Conservation (phyloP, 441 rosid species). For the Macaranga tanarius region DNA sequence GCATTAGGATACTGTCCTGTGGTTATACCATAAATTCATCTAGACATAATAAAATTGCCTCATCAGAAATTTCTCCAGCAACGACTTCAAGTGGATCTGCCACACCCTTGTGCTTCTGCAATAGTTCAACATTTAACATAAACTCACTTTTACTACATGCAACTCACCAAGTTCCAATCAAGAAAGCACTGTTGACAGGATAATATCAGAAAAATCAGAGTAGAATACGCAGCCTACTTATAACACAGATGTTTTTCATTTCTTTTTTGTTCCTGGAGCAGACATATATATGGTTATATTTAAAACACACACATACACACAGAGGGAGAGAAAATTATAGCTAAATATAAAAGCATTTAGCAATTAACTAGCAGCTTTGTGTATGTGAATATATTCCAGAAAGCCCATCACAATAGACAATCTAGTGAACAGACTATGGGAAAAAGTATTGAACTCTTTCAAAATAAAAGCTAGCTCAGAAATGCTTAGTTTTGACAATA, state of each 20-base stretch:
- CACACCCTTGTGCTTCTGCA: slow-evolving; percentile 91
- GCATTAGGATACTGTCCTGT: slow-evolving; percentile 1
- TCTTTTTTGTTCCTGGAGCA: too few species aligned
- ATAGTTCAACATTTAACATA: slow-evolving; percentile 21
- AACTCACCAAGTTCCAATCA: slow-evolving; percentile 12
- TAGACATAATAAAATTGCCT: slow-evolving; percentile 77
- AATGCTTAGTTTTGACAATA: not conserved
- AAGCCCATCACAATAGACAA: not conserved
- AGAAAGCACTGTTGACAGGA: slow-evolving; percentile 4
- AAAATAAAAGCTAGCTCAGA: not conserved
- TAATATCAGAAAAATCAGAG: not conserved
- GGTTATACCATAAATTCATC: slow-evolving; percentile 92
- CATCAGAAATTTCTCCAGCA: slow-evolving; percentile 94
- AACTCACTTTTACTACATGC: slow-evolving; percentile 7
- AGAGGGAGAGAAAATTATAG: not conserved
- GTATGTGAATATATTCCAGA: not conserved
- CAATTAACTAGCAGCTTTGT: not conserved
- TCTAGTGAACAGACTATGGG: not conserved
- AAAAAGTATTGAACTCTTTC: not conserved
- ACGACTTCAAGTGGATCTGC: slow-evolving; percentile 98
- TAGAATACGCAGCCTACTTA: not conserved
- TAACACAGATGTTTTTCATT: not conserved
- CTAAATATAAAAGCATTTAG: not conserved
- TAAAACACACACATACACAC: too few species aligned
- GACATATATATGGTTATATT: too few species aligned